Evolutionary conservation across 129 eudicot species (phyloP).

Genomic region (Ambrosia trifida): DNA sequence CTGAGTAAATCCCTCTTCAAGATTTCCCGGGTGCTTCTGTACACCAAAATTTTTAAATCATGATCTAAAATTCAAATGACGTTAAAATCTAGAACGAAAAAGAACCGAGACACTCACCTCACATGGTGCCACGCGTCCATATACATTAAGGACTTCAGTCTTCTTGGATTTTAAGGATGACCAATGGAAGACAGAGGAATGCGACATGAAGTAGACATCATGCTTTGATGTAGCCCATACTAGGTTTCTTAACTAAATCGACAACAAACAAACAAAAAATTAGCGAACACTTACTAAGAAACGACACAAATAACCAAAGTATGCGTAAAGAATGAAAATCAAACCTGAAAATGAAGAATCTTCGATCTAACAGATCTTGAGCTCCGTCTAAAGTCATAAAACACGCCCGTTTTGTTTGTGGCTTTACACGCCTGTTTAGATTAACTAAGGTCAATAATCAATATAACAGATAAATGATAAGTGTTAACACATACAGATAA

Average conservation of each 20-base stretch:
- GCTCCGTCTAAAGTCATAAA: slow-evolving; percentile 69
- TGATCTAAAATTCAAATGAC: not conserved
- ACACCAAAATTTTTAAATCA: not conserved
- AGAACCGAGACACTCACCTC: slow-evolving; percentile 53
- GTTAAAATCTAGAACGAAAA: not conserved
- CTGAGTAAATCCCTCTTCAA: slow-evolving; percentile 82
- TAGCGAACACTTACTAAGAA: not conserved
- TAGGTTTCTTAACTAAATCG: slow-evolving; percentile 71
- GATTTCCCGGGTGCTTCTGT: slow-evolving; percentile 86
- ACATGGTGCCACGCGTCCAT: slow-evolving; percentile 81
- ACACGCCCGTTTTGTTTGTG: slow-evolving; percentile 56
- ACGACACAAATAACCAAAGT: not conserved
- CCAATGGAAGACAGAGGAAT: slow-evolving; percentile 71
- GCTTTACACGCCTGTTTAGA: slow-evolving; percentile 62
- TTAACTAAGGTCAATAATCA: too few relatives aligned
- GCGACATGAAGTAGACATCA: slow-evolving; percentile 81
- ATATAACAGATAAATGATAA: too few relatives aligned
- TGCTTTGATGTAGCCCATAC: slow-evolving; percentile 94
- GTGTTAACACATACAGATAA: not conserved
- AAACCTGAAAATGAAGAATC: slow-evolving; percentile 90
- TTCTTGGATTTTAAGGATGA: slow-evolving; percentile 64
- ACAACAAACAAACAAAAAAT: slow-evolving; percentile 4
- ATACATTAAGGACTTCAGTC: slow-evolving; percentile 72
- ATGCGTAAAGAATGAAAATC: not conserved
- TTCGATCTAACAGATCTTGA: slow-evolving; percentile 81